Percentiles rank a stretch among this genome's conserved stretches.
These are phyloP conservation scores for Amanita brunnescens DNA, from an alignment of 768 basidiomycete genomes.

Conservation along the genomic window DNA sequence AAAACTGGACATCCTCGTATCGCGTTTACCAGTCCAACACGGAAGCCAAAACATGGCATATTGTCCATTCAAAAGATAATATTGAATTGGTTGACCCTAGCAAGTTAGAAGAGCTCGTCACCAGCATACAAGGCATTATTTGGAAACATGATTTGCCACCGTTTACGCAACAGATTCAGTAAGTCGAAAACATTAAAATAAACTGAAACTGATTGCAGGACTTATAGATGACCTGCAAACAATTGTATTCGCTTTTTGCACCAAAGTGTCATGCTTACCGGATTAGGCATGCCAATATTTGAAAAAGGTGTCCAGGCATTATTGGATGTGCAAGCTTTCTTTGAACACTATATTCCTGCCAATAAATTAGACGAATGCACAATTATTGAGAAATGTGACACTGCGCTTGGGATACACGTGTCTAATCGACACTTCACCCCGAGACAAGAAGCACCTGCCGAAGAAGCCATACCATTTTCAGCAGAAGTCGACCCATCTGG, in stretches of 20 bases:
- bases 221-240: background rate
- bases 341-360: too few relatives aligned
- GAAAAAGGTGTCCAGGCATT: background rate
- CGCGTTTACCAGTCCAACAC: background rate
- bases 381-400: background rate
- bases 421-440: background rate
- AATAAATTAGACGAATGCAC: background rate
- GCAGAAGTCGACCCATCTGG: too few relatives aligned
- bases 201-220: background rate
- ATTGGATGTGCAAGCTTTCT: background rate
- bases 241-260: background rate
- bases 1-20: background rate
- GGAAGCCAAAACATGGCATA: background rate
- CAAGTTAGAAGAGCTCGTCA: conserved; percentile 4
- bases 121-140: conserved; percentile 3
- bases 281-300: conserved; percentile 4
- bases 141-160: background rate
- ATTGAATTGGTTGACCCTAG: background rate
- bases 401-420: background rate
- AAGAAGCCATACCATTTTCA: too few relatives aligned
- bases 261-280: conserved; percentile 7
- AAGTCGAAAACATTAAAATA: background rate
- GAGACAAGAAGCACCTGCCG: too few relatives aligned
- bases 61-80: background rate
- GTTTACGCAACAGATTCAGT: background rate